A percentile compares a stretch with the other conserved stretches of the same genome.
Conservation (phyloP, 2,329 filamentous ascomycete species). For the Hymenoscyphus albidus region DNA sequence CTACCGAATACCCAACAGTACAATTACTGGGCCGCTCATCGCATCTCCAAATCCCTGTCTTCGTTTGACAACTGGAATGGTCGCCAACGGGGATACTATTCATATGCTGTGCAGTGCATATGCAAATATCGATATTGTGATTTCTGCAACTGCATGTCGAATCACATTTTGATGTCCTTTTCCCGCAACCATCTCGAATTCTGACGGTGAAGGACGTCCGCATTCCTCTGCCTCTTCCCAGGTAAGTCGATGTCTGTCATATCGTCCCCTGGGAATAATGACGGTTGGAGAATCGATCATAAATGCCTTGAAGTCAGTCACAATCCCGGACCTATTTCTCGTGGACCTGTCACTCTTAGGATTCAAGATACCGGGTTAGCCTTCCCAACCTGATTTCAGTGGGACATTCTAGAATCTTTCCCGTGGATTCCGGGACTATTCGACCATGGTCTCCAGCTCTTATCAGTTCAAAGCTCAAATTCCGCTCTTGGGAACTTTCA, state of each 20-base stretch:
- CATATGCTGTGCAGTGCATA: too few species aligned
- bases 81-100: too few species aligned
- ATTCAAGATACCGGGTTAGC: neutral
- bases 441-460: neutral
- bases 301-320: neutral
- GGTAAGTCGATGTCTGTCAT: neutral
- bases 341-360: neutral
- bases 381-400: neutral
- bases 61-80: too few species aligned
- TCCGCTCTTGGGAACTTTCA: neutral
- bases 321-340: neutral
- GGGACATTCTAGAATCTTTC: neutral
- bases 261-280: neutral
- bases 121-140: too few species aligned
- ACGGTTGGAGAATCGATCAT: neutral
- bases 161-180: too few species aligned
- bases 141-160: too few species aligned
- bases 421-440: neutral
- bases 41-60: too few species aligned
- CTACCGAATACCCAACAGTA: too few species aligned
- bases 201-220: neutral
- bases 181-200: too few species aligned
- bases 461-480: neutral
- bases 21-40: too few species aligned
- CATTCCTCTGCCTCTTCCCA: neutral